phyloP scores from a whole-genome alignment of 192 early-diverging fungal species.

The Dissophora globulifera region DNA sequence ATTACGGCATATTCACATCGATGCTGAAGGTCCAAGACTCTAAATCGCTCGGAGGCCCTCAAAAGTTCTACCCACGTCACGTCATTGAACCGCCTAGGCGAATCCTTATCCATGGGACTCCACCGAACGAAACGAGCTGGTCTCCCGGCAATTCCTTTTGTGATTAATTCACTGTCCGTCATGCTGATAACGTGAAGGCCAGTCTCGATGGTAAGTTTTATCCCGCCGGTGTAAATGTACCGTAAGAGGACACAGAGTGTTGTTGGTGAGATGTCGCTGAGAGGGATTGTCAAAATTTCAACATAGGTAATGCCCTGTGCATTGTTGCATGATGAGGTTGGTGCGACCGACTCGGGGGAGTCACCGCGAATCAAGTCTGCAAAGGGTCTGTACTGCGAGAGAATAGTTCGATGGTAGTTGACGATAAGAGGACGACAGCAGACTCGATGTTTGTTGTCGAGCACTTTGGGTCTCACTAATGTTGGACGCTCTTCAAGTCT shows the following conservation, averaged over 20 bases:
- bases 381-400: slow-evolving; percentile 7
- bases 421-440: too few species aligned
- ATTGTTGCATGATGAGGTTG: not conserved
- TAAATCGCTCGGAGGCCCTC: not conserved
- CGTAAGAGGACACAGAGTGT: not conserved
- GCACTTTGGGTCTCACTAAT: too few species aligned
- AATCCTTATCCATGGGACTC: not conserved
- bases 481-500: too few species aligned
- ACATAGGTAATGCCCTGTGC: too few species aligned
- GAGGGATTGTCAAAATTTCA: too few species aligned
- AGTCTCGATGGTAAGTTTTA: not conserved
- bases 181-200: not conserved
- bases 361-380: not conserved
- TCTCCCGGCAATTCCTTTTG: not conserved
- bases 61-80: slow-evolving; percentile 19
- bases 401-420: slow-evolving; percentile 3
- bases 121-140: too few species aligned
- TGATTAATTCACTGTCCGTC: too few species aligned
- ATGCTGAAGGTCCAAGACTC: not conserved
- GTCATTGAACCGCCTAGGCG: slow-evolving; percentile 4
- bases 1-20: not conserved
- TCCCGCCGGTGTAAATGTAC: slow-evolving; percentile 17
- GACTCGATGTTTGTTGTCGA: too few species aligned
- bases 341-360: not conserved
- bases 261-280: too few species aligned